These are phyloP conservation scores for Cryomyces minteri DNA, from an alignment of 495 filamentous ascomycete genomes.

Conservation along the genomic window DNA sequence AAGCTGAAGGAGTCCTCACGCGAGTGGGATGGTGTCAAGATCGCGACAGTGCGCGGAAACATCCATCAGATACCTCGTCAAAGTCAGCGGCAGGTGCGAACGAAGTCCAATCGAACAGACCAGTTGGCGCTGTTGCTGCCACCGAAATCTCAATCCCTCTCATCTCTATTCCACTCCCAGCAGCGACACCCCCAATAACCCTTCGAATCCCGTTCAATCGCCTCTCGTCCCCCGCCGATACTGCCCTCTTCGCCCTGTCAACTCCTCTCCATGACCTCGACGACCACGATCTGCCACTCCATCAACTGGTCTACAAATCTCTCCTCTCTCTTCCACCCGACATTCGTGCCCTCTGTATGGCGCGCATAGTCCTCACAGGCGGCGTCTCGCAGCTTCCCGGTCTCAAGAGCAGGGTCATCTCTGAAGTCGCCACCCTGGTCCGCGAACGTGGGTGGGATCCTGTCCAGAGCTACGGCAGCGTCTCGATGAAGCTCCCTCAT, in stretches of 20 bases:
- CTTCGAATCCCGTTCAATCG: constrained; percentile 45
- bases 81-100: not conserved
- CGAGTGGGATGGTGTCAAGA: constrained; percentile 56
- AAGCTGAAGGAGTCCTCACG: constrained; percentile 56
- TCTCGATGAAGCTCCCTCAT: not conserved
- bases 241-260: constrained; percentile 45
- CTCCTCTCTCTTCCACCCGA: constrained; percentile 64
- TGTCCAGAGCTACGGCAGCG: constrained; percentile 26
- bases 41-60: constrained; percentile 1
- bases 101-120: not conserved
- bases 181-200: constrained; percentile 25
- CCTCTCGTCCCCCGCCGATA: constrained; percentile 58
- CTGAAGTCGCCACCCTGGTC: constrained; percentile 49
- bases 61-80: not conserved
- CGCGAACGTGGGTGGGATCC: constrained; percentile 57
- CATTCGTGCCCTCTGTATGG: constrained; percentile 68
- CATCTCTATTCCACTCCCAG: constrained; percentile 30
- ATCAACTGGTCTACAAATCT: constrained; percentile 52
- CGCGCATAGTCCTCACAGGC: constrained; percentile 74
- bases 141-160: constrained; percentile 12
- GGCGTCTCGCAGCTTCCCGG: constrained; percentile 67
- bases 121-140: constrained; percentile 16
- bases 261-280: constrained; percentile 41
- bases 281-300: constrained; percentile 67
- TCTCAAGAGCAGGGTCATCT: constrained; percentile 57